A percentile compares a stretch with the other conserved stretches of the same genome.
Conservation (phyloP, 768 basidiomycete species). For the Russula brevipes region DNA sequence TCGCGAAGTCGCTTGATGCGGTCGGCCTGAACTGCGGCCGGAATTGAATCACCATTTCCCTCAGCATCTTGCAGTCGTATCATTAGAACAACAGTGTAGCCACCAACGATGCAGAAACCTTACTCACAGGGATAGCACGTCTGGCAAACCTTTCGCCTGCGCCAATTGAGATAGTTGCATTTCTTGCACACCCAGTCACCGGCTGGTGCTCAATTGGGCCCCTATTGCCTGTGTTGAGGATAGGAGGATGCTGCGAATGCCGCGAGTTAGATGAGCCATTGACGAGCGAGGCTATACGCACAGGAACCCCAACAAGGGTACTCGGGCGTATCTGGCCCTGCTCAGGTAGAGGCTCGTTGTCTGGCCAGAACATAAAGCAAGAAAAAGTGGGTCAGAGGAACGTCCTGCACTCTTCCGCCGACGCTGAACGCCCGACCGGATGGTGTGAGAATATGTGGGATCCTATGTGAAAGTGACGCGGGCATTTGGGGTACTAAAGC, state of each 20-base stretch:
- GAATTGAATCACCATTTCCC: slow-evolving; percentile 84
- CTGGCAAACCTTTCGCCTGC: slow-evolving; percentile 83
- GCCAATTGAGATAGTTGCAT: slow-evolving; percentile 87
- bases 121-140: slow-evolving; percentile 77
- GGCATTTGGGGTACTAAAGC: slow-evolving; percentile 15
- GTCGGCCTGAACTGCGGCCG: slow-evolving; percentile 78
- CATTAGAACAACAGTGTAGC: slow-evolving; percentile 14
- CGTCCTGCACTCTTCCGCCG: slow-evolving; percentile 75
- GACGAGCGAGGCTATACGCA: slow-evolving; percentile 31
- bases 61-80: slow-evolving; percentile 56
- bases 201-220: slow-evolving; percentile 81
- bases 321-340: slow-evolving; percentile 68
- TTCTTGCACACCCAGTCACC: slow-evolving; percentile 61
- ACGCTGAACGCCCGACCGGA: slow-evolving; percentile 72
- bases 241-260: slow-evolving; percentile 65
- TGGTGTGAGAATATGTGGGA: slow-evolving; percentile 61
- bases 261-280: slow-evolving; percentile 15
- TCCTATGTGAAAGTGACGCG: slow-evolving; percentile 19
- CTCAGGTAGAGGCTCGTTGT: slow-evolving; percentile 80
- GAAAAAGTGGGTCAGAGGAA: slow-evolving; percentile 69
- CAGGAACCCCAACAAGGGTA: slow-evolving; percentile 49
- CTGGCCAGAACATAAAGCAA: slow-evolving; percentile 88
- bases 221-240: slow-evolving; percentile 83
- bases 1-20: slow-evolving; percentile 75
- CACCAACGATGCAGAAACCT: neutral